Conservation (phyloP, 768 basidiomycete genomes). For the Pleurotus djamor region DNA sequence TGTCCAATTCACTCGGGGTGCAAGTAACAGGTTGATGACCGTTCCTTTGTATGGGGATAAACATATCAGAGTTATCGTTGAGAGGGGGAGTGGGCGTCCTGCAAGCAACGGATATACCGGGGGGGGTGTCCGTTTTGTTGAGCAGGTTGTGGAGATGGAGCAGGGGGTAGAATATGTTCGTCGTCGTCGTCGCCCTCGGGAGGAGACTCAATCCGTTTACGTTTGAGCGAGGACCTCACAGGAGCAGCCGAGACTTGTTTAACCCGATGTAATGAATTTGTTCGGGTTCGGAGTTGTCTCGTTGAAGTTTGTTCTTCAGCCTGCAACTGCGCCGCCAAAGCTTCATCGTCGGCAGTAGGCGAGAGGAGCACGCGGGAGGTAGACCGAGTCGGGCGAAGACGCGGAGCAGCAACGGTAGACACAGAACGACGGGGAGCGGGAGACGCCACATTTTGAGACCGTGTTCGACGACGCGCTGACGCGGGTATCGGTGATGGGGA, state of each 20-base stretch:
- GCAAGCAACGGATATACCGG: not conserved
- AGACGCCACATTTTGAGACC: not conserved
- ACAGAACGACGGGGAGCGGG: not conserved
- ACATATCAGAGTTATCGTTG: not conserved
- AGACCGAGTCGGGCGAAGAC: not conserved
- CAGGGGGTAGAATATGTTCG: conserved; percentile 6
- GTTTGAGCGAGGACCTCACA: conserved; percentile 29
- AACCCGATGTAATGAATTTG: not conserved
- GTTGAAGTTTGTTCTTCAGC: conserved; percentile 31
- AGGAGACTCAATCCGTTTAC: conserved; percentile 39
- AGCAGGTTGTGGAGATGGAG: not conserved
- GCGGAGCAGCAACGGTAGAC: not conserved
- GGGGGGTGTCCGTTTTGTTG: not conserved
- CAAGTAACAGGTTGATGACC: not conserved
- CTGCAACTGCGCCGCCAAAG: conserved; percentile 21
- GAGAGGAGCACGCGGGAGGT: conserved; percentile 1
- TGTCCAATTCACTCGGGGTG: not conserved
- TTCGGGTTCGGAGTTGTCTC: conserved; percentile 23
- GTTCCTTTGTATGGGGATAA: not conserved
- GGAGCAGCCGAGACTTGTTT: not conserved
- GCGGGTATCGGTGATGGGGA: not conserved
- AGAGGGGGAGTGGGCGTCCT: not conserved
- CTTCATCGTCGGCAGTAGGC: conserved; percentile 18
- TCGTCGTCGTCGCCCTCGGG: conserved; percentile 24
- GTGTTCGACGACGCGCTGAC: not conserved